These are phyloP conservation scores for Pseudocohnilembus persalinus DNA, from an alignment of 169 alveolate species.

Conservation along the genomic window DNA sequence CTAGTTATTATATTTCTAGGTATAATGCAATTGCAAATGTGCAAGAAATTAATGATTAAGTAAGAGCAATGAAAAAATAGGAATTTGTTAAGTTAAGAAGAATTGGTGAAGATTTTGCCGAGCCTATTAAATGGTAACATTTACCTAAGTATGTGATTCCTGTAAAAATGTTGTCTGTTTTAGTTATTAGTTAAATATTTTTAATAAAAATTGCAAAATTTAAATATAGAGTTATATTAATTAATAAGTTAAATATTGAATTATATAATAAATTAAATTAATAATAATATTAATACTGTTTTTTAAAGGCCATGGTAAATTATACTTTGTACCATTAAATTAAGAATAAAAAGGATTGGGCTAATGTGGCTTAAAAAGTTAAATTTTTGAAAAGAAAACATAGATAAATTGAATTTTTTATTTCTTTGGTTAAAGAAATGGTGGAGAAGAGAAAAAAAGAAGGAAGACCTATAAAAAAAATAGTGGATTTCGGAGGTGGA, in stretches of 20 bases:
- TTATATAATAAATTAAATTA: no score
- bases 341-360: neutral
- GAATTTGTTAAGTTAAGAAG: neutral
- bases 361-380: neutral
- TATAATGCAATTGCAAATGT: neutral
- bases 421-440: neutral
- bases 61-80: neutral
- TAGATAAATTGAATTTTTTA: neutral
- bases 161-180: no score
- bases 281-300: no score
- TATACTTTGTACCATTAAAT: neutral
- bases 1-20: neutral
- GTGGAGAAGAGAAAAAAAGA: neutral
- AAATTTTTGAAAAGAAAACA: neutral
- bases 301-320: neutral
- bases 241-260: no score
- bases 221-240: no score
- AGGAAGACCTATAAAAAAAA: neutral
- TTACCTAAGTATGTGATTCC: neutral
- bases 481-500: neutral
- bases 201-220: no score
- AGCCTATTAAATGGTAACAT: neutral
- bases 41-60: no score
- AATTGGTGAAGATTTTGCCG: neutral
- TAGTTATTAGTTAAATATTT: no score